Evolutionary conservation across 2,329 filamentous ascomycete species (phyloP).

Genomic region (Pseudogymnoascus sp.): DNA sequence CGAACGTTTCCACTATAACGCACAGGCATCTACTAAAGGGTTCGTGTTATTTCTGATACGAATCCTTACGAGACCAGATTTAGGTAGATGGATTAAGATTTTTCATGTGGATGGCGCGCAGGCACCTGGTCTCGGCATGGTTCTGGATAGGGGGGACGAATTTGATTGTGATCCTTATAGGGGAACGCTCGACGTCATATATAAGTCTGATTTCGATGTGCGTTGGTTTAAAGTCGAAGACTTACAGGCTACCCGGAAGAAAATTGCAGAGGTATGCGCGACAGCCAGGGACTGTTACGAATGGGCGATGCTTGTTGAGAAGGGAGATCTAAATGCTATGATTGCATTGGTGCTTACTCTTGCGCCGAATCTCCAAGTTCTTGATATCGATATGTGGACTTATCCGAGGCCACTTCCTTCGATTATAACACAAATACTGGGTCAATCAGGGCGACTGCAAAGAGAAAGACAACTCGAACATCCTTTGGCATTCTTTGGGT

Average conservation of each 20-base stretch:
- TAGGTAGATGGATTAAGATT: neutral
- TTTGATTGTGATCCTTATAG: neutral
- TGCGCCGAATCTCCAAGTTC: neutral
- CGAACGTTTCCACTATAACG: neutral
- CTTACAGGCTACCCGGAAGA: neutral
- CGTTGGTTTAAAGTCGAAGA: neutral
- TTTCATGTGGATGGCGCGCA: neutral
- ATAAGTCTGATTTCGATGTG: neutral
- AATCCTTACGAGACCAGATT: neutral
- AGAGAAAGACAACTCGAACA: neutral
- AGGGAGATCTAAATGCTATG: neutral
- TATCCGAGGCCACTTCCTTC: neutral
- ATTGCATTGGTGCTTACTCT: neutral
- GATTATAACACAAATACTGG: neutral
- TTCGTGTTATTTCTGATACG: neutral
- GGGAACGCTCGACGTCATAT: too few relatives aligned
- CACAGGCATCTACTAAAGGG: neutral
- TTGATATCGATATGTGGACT: neutral
- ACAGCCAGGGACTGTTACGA: neutral
- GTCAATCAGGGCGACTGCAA: neutral
- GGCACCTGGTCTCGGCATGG: neutral
- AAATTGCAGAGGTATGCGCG: neutral
- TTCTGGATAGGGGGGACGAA: neutral
- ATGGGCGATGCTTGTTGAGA: neutral
- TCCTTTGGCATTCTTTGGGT: neutral